Evolutionary conservation across 2,329 filamentous ascomycete genomes (phyloP).

Genomic region (Diaporthe capsici): DNA sequence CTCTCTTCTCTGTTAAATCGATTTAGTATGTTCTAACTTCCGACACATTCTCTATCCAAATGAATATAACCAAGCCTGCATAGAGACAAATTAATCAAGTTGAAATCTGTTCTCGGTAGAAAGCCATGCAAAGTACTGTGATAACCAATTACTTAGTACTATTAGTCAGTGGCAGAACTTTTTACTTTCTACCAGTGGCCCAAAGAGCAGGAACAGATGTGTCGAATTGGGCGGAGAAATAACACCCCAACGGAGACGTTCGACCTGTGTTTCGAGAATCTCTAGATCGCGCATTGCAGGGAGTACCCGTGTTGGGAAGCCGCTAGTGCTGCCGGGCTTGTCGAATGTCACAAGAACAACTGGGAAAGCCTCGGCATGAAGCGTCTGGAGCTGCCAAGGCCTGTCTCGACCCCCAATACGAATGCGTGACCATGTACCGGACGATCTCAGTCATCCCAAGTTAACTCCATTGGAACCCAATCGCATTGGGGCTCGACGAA

Average conservation of each 20-base stretch:
- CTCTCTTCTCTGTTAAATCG: no score
- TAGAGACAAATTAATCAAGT: no score
- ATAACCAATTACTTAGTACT: no score
- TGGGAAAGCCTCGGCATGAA: slow-evolving; percentile 18
- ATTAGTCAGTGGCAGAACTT: no score
- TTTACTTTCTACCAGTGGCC: no score
- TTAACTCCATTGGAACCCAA: neutral
- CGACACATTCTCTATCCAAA: no score
- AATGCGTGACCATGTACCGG: neutral
- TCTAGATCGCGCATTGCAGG: neutral
- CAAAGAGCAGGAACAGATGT: no score
- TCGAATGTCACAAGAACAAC: slow-evolving; percentile 7
- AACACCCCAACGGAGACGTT: neutral
- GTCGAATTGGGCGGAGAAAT: neutral
- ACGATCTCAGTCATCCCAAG: neutral
- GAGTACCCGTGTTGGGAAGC: neutral
- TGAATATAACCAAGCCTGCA: no score
- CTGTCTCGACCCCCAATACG: neutral
- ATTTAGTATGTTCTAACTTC: no score
- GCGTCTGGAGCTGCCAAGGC: slow-evolving; percentile 1
- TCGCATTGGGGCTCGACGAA: neutral
- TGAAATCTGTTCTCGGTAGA: no score
- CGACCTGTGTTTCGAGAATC: neutral
- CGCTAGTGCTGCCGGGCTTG: neutral
- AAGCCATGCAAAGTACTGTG: no score